Base-by-base conservation (phyloP, 1,284 basidiomycete species). In the Vanrija humicola region DNA sequence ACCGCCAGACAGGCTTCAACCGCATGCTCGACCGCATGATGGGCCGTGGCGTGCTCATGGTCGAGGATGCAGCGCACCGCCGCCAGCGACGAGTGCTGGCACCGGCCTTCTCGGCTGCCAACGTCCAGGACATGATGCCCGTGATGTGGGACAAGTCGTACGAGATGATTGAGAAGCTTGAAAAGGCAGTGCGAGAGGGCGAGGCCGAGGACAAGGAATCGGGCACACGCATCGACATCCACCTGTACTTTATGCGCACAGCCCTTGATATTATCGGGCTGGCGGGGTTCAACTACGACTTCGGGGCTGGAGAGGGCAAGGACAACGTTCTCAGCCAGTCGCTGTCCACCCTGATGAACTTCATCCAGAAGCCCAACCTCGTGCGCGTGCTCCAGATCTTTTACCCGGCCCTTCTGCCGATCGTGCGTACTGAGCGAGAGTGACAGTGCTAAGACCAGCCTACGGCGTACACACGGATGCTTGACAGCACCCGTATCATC, bases 231-330 rank as follows among this genome's bases (percentile, higher is more conserved):
- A 76, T 86, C 42, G 86, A 89, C 60, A 82, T 83, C 16, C 75
- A 86, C 52, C 66, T 76, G 18, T 86, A 82, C 81, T 79, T 88
- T 9, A 81, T 79, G 2, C 81, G 82, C 34, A 82, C 85, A 8
- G 86, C 86, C 1, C 78, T 89, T 15, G 87, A 88, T 63, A 80
- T 86, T 43, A 87, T 90, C 53, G 86, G 86, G 6, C 77, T 84
- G 43, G 84, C 87, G 18, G 85, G 85, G 7, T 87, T 87, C 65
- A 83, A 82, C 47, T 87, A 87, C 72, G 63, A 77, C 19, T 86
- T 88, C 73, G 75, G 83, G 48, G 68, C 75, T 8, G 51, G 58
- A 1, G 75, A 77, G 54, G 65, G 74, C 28, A 78, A 72, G 46
- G 79, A 83, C 67, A 82, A 84, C 52, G 49, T 55, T 64, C 81